Evolutionary conservation across 1,284 basidiomycete species (phyloP).

Genomic region (Fereydounia khargensis): DNA sequence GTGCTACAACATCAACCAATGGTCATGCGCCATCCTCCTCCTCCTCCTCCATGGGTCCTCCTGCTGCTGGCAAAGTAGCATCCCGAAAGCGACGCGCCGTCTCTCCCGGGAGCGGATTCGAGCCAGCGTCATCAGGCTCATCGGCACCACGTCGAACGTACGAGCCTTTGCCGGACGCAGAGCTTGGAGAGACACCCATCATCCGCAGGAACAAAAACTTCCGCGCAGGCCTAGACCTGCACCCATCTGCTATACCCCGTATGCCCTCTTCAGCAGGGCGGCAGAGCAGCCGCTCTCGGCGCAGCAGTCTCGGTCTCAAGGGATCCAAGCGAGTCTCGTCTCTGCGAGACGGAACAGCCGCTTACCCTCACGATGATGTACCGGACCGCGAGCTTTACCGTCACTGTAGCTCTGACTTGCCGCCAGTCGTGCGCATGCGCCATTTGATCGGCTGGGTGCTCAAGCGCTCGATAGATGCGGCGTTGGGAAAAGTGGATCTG

Average conservation of each 20-base stretch:
- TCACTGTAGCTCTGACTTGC: constrained; percentile 41
- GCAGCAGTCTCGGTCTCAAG: constrained; percentile 46
- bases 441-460: constrained; percentile 41
- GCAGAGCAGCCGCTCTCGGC: constrained; percentile 6
- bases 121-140: background rate
- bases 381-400: constrained; percentile 47
- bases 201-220: constrained; percentile 31
- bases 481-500: constrained; percentile 21
- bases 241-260: no score
- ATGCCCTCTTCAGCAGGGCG: no score
- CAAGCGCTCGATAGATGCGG: constrained; percentile 39
- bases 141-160: constrained; percentile 4
- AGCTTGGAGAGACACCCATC: constrained; percentile 36
- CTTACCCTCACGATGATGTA: constrained; percentile 47
- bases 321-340: constrained; percentile 37
- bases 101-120: constrained; percentile 1
- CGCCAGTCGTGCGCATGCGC: constrained; percentile 47
- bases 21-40: constrained; percentile 6
- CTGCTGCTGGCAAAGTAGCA: background rate
- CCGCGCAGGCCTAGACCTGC: constrained; percentile 25
- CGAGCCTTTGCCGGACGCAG: constrained; percentile 31
- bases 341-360: constrained; percentile 37
- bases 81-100: constrained; percentile 11
- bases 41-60: constrained; percentile 2
- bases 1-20: constrained; percentile 11